Base-by-base conservation (phyloP, 441 rosid species). In the Kokia cookei region DNA sequence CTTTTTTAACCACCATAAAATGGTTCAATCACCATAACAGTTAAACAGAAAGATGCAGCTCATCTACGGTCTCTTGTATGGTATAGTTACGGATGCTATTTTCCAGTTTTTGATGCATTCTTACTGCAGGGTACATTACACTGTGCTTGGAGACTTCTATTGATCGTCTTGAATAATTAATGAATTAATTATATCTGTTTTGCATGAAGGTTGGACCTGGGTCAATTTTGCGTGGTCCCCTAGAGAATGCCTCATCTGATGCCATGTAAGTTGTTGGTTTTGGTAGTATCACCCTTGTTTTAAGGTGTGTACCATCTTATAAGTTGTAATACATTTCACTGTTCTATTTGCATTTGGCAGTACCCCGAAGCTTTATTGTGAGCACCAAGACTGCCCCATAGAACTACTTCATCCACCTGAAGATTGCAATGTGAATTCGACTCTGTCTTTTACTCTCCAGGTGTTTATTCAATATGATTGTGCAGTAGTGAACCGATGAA, bases 351-450 rank as follows among this genome's bases (percentile, higher is more conserved):
- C 32, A 9, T 61, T 73, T 76, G 75, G 74, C 80, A 97, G 99
- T 69, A 93, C 95, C 6, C 99, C 97, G 62, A 90, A 86, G 84
- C 97, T 94, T 66, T 84, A 90, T 76, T 97, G 99, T 50, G 91
- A 88, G 68, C 85, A 71, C 72, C 84, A 90, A 82, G 89, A 87
- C 69, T 97, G 99, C 84, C 99, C 99, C 3, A 72, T 78, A 65
- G 99, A 97, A 86, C 83, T 97, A 19, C 88, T 97, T 63, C 88
- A 84, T 76, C 99, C 99, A n/a, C 99, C 99, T 79, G 99, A 94
- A 81, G 99, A 97, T 83, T 97, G 99, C 97, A 97, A 89, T 79
- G 98, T 94, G 86, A 97, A 97, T 87, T 78, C 98, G 35, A 89
- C 99, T 67, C 83, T 97, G 75, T 85, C 99, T 50, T 97, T 97